Base-by-base conservation (phyloP, 352 stramenopile genomes). In the Pythium scleroteichum region DNA sequence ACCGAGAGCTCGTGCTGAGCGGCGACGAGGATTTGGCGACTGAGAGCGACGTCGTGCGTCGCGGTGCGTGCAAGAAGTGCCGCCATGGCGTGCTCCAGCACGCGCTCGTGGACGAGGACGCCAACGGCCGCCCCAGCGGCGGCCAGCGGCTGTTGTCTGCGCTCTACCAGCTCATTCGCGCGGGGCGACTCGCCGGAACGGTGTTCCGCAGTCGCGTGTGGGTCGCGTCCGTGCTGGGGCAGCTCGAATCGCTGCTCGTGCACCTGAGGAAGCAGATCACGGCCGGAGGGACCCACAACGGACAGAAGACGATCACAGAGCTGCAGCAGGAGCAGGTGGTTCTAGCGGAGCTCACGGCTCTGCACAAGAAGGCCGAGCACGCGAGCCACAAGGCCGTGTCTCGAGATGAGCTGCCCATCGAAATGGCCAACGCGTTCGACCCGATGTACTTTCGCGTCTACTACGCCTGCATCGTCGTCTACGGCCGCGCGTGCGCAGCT, bases 401-500 rank as follows among this genome's bases (percentile, higher is more conserved):
- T n/a, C 73, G 82, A n/a, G 78, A 88, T 51, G 69, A 85, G 26
- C 55, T 87, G 39, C 71, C 73, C 12, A 87, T 94, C 24, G 61
- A 73, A n/a, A 64, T 92, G 42, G 77, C 82, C 7, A 90, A 77
- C 59, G 55, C 74, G 9, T 84, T 71, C 22, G 84, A 94, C 42
- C 71, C 83, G 32, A 90, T 94, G 84, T 94, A 92, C 79, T 94
- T 92, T 63, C 72, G 82, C 38, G 77, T 72, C 42, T 90, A 94
- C 68, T 89, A 92, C 54, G 70, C 78, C 29, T 70, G 69, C 17
- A 72, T 94, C 19, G 76, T 87, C n/a, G 62, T 94, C 39, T 90
- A 89, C 40, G 82, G 84, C 40, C 79, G 84, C 32, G 72, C 68
- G 1, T 90, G 79, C 45, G 78, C 70, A 1, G 77, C 79, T 2